Base-by-base conservation (phyloP, 192 early-diverging fungal genomes). In the Coemansia reversa region DNA sequence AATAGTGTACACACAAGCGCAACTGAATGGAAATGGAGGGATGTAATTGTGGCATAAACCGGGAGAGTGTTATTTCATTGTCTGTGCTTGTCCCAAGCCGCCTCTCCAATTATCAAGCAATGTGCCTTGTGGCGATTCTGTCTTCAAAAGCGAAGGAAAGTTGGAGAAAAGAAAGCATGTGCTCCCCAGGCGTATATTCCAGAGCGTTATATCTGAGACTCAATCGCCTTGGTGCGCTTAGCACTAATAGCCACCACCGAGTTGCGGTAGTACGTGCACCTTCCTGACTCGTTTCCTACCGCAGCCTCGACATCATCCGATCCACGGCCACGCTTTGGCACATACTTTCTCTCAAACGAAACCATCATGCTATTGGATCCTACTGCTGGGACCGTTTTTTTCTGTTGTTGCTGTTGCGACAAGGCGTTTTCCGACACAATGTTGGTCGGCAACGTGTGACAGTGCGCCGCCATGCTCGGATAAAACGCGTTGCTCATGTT, bases 381-480 rank as follows among this genome's bases (percentile, higher is more conserved):
- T 28, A 20, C 24, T 33, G 27, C 54, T 14, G 58, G 20, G 32
- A 42, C 60, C 30, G 35, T 33, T 18, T 25, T 22, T 14, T 50
- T 60, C 39, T 16, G 59, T 29, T 56, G 52, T 19, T 48, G 54
- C 25, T 54, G 42, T 16, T 25, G 57, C 28, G 53, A 20, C 54
- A 39, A 54, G 30, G 24, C 29, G 48, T 60, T 49, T 39, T 57
- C 72, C 23, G 60, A 48, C 32, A 39, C 64, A 28, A 52, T n/a
- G 63, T 57, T 61, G 25, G 65, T 32, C 12, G 71, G 64, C 24
- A 73, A 51, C 52, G 63, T 67, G 54, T 66, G 55, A 50, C 60
- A 65, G 51, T 79, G 76, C 22, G 76, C 70, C 4, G 76, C 76
- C 76, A 79, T 79, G 67, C 76, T 79, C 14, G 76, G 54, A 20